These are phyloP conservation scores for Lecanicillium sp. DNA, from an alignment of 2,329 filamentous ascomycete genomes.

Conservation along the genomic window DNA sequence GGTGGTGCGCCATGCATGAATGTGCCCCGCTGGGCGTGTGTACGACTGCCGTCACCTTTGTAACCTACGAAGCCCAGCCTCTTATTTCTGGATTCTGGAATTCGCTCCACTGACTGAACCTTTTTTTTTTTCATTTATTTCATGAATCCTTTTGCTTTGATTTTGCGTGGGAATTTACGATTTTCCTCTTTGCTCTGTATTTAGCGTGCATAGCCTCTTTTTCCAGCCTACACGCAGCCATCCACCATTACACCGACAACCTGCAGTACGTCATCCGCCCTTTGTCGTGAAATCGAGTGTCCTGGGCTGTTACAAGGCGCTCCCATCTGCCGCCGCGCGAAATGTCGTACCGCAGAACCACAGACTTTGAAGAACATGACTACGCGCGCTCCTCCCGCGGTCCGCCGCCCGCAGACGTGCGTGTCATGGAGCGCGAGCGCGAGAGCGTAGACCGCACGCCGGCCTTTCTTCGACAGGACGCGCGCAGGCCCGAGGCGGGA, in stretches of 20 bases:
- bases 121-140: neutral
- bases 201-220: neutral
- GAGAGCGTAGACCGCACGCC: constrained; percentile 34
- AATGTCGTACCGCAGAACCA: constrained; percentile 6
- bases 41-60: too few relatives aligned
- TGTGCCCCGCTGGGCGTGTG: too few relatives aligned
- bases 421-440: constrained; percentile 34
- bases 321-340: too few relatives aligned
- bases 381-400: constrained; percentile 1
- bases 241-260: too few relatives aligned
- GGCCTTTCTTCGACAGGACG: constrained; percentile 44
- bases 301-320: neutral
- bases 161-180: too few relatives aligned
- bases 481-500: constrained; percentile 38
- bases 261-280: neutral
- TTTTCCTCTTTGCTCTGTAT: neutral
- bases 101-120: too few relatives aligned
- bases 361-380: constrained; percentile 28
- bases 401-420: constrained; percentile 25
- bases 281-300: constrained; percentile 1
- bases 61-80: too few relatives aligned
- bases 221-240: neutral
- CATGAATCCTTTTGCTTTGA: neutral
- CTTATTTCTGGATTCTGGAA: too few relatives aligned
- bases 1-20: too few relatives aligned